phyloP scores from a whole-genome alignment of 441 rosid genomes.

The Croton laevigatus region DNA sequence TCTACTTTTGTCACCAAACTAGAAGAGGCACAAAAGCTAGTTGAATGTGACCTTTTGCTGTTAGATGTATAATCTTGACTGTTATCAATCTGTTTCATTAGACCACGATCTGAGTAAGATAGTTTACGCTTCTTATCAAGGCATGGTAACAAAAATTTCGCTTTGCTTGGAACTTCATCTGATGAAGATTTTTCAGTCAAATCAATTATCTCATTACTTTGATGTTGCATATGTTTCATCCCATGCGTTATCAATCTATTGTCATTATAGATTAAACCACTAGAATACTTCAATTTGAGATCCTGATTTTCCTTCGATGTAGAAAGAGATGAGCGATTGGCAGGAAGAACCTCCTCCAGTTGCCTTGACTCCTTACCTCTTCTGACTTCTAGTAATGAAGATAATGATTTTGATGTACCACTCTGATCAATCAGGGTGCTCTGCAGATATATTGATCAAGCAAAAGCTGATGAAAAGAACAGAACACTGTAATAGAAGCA shows the following conservation, averaged over 20 bases:
- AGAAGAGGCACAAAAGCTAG: constrained; percentile 22
- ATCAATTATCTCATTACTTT: constrained; percentile 35
- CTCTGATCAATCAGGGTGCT: constrained; percentile 23
- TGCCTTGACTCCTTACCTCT: constrained; percentile 37
- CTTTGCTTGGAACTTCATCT: constrained; percentile 35
- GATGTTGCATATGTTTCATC: constrained; percentile 35
- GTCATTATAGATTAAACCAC: constrained; percentile 31
- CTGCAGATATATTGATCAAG: constrained; percentile 32
- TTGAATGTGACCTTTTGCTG: constrained; percentile 31
- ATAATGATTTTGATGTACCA: constrained; percentile 25
- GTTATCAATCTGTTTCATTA: constrained; percentile 19
- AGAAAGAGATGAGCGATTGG: constrained; percentile 63
- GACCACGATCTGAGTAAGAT: constrained; percentile 29
- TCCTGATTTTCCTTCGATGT: constrained; percentile 31
- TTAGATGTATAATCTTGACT: constrained; percentile 29
- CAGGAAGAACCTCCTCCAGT: constrained; percentile 59
- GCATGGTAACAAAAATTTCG: constrained; percentile 34
- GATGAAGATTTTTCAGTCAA: constrained; percentile 31
- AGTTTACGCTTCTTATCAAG: constrained; percentile 60
- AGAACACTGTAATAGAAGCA: constrained; percentile 2
- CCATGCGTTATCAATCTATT: constrained; percentile 39
- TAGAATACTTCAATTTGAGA: constrained; percentile 43
- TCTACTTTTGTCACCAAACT: constrained; percentile 38
- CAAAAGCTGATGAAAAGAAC: constrained; percentile 14
- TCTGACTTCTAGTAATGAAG: constrained; percentile 43